Evolutionary conservation across 768 basidiomycete species (phyloP), one percentile per base, ranked within the genome.

Genomic region (Russula abietina): DNA sequence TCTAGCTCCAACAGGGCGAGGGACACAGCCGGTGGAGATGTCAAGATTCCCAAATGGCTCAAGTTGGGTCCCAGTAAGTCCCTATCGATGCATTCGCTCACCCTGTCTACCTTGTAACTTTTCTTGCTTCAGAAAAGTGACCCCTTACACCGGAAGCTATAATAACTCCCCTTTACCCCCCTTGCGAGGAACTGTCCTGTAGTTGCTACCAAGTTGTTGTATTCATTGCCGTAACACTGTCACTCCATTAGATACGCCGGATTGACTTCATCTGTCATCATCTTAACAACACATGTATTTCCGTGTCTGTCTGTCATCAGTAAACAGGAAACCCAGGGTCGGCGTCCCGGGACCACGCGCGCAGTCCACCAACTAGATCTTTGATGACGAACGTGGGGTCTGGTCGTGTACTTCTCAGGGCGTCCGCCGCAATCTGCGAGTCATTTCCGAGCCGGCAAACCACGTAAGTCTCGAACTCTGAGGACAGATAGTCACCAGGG

Each of bases 391-490:
- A 63, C 49, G 58, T 16, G 19, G 58, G n/a, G 3, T 56, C 72
- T 24, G 64, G 69, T 53, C 70, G 68, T 9, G 74, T 76, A 19
- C 69, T 70, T 60, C 81, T 73, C 22, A 92, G 69, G 6, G 85
- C 84, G 39, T 84, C 78, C 0, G 85, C 93, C 33, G 94, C 96
- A 22, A 91, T 81, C 72, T 93, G 91, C 1, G 93, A 96, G 72
- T 98, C 96, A 70, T 98, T 98, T 5, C 96, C 95, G 24, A 93
- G 77, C 33, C 92, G 81, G 73, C 95, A 98, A 30, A 97, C 73
- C 19, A 97, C 75, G 63, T 85, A 85, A 7, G 77, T 76, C 3
- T 57, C 62, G 3, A 55, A 38, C 14, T 30, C 45, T 17, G 39
- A 1, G 10, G 54, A 43, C 22, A 51, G 45, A 36, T 61, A 45